phyloP scores from a whole-genome alignment of 2,329 filamentous ascomycete genomes.

The Colletotrichum shisoi region DNA sequence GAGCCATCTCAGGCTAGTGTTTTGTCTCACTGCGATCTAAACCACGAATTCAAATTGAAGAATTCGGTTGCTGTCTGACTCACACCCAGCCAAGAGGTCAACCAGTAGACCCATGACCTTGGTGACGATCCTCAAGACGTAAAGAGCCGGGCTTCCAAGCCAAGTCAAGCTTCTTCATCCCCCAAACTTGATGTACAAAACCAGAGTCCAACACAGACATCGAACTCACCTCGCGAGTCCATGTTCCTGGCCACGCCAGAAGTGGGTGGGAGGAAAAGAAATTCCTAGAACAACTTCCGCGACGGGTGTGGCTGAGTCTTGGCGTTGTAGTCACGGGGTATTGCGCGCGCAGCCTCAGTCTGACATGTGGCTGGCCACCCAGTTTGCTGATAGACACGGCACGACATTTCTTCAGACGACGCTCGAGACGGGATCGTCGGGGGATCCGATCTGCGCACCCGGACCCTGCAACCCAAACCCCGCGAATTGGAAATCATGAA shows the following conservation, averaged over 20 bases:
- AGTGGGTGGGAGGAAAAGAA: too few species aligned
- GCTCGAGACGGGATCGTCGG: neutral
- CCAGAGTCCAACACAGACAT: neutral
- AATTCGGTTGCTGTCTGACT: conserved; percentile 20
- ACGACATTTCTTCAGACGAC: neutral
- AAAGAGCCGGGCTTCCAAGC: neutral
- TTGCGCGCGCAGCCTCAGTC: conserved; percentile 24
- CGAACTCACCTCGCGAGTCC: neutral
- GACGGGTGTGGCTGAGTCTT: conserved; percentile 23
- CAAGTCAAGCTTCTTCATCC: neutral
- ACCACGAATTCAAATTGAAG: conserved; percentile 21
- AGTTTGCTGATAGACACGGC: neutral
- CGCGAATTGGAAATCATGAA: neutral
- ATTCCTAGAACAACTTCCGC: neutral
- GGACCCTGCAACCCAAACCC: neutral
- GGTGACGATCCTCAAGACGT: conserved; percentile 21
- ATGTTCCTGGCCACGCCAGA: neutral
- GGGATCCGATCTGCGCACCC: conserved; percentile 7
- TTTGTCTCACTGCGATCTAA: conserved; percentile 17
- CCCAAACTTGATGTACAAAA: neutral
- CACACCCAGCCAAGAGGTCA: neutral
- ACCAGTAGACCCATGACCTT: neutral
- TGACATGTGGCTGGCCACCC: neutral
- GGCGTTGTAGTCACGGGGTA: conserved; percentile 25
- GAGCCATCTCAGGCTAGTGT: neutral